Conservation (phyloP, 176 grass and related monocot genomes). For the Zoysia pacifica region DNA sequence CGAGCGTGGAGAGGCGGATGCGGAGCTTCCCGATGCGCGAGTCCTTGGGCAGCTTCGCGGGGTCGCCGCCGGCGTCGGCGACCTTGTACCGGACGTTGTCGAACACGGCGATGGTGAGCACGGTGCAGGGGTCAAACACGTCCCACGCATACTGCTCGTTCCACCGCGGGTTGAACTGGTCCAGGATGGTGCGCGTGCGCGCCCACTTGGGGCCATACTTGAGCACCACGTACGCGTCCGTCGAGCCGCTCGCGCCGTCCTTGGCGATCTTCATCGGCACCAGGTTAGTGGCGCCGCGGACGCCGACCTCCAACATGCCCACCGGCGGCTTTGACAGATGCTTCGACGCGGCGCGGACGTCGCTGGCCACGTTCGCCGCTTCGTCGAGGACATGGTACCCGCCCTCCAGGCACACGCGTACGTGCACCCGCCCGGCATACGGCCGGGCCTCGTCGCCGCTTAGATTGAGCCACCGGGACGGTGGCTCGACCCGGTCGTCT, state of each 20-base stretch:
- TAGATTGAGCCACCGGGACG: conserved; percentile 90
- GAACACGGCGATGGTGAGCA: conserved; percentile 93
- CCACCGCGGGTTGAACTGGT: conserved; percentile 98
- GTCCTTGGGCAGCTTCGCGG: conserved; percentile 44
- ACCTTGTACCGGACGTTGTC: conserved; percentile 84
- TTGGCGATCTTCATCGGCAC: conserved; percentile 92
- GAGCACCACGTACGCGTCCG: conserved; percentile 90
- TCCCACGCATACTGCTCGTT: conserved; percentile 99
- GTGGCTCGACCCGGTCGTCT: conserved; percentile 79
- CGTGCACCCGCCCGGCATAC: conserved; percentile 90
- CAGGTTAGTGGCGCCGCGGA: conserved; percentile 80
- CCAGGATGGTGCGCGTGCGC: conserved; percentile 86
- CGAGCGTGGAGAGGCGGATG: conserved; percentile 86
- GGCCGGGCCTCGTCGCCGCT: conserved; percentile 71
- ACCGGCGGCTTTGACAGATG: conserved; percentile 94
- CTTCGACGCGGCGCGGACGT: conserved; percentile 93
- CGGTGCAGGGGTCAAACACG: conserved; percentile 97
- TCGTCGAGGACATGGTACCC: conserved; percentile 99
- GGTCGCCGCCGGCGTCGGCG: conserved; percentile 1
- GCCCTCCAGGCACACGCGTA: conserved; percentile 89
- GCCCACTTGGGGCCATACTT: conserved; percentile 98
- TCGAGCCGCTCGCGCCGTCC: conserved; percentile 78
- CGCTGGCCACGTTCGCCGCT: conserved; percentile 88
- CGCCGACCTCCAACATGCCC: conserved; percentile 86
- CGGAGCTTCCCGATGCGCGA: conserved; percentile 85